Conservation (phyloP, 2,329 filamentous ascomycete genomes). For the Coniella vitis region DNA sequence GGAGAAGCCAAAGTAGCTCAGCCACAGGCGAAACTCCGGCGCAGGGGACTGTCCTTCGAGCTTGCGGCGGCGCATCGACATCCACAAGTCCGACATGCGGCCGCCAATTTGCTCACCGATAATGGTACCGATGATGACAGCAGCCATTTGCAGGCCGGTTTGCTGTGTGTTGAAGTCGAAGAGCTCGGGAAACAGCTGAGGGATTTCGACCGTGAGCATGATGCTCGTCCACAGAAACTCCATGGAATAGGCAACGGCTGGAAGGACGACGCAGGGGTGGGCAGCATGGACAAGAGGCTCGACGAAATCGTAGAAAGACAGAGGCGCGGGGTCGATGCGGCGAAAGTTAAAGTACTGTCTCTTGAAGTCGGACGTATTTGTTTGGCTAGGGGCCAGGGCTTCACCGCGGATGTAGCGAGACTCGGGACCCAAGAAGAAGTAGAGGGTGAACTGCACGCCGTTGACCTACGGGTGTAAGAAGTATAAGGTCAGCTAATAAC, state of each 20-base stretch:
- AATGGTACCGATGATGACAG: slow-evolving; percentile 48
- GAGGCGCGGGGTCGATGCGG: slow-evolving; percentile 45
- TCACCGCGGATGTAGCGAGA: slow-evolving; percentile 44
- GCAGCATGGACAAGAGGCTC: slow-evolving; percentile 37
- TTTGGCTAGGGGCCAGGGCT: slow-evolving; percentile 14
- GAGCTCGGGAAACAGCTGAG: slow-evolving; percentile 47
- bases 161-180: slow-evolving; percentile 52
- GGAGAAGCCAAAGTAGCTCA: slow-evolving; percentile 45
- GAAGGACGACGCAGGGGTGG: slow-evolving; percentile 41
- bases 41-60: slow-evolving; percentile 25
- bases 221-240: slow-evolving; percentile 49
- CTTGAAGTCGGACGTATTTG: slow-evolving; percentile 33
- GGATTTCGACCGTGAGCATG: slow-evolving; percentile 51
- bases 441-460: slow-evolving; percentile 47
- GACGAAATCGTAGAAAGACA: slow-evolving; percentile 43
- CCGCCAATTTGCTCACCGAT: slow-evolving; percentile 54
- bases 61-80: slow-evolving; percentile 29
- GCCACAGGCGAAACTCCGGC: slow-evolving; percentile 51
- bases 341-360: slow-evolving; percentile 36
- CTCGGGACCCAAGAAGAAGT: slow-evolving; percentile 48
- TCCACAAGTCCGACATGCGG: slow-evolving; percentile 46
- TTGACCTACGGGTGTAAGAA: slow-evolving; percentile 36
- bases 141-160: slow-evolving; percentile 51
- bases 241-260: slow-evolving; percentile 47
- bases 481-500: neutral